These are phyloP conservation scores for Agarophyton chilense DNA, from an alignment of 23 red algal genomes.

Conservation along the genomic window DNA sequence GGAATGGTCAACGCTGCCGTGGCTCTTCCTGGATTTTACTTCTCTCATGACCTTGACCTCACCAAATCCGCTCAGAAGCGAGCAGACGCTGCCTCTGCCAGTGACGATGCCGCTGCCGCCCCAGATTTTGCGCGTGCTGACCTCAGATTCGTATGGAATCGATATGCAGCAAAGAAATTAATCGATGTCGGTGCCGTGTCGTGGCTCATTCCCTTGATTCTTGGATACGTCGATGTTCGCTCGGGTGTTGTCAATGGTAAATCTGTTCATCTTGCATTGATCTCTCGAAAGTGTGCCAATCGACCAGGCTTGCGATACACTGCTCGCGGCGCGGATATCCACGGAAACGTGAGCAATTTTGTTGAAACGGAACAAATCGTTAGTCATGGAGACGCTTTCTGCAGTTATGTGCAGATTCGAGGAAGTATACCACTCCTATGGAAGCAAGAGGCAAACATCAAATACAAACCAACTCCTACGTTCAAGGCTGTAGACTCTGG, in stretches of 20 bases:
- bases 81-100: conserved; percentile 34
- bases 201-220: conserved; percentile 71
- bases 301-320: conserved; percentile 85
- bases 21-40: conserved; percentile 62
- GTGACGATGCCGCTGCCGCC: conserved; percentile 32
- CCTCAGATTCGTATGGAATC: conserved; percentile 82
- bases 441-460: conserved; percentile 79
- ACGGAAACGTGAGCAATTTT: conserved; percentile 96
- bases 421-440: conserved; percentile 92
- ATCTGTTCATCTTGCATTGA: conserved; percentile 72
- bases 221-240: conserved; percentile 77
- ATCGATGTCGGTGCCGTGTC: conserved; percentile 41
- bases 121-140: conserved; percentile 70
- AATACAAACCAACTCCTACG: conserved; percentile 80
- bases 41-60: conserved; percentile 64
- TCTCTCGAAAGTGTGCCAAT: conserved; percentile 74
- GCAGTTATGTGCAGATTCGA: conserved; percentile 82
- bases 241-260: conserved; percentile 76
- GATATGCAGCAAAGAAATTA: conserved; percentile 62
- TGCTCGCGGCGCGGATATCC: conserved; percentile 80
- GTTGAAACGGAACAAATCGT: conserved; percentile 93
- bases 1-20: conserved; percentile 57
- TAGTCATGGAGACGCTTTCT: conserved; percentile 57
- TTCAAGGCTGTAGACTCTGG: conserved; percentile 58
- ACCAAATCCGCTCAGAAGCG: conserved; percentile 63